Base-by-base conservation (phyloP, 805 yeast species). In the Starmerella etchellsii region DNA sequence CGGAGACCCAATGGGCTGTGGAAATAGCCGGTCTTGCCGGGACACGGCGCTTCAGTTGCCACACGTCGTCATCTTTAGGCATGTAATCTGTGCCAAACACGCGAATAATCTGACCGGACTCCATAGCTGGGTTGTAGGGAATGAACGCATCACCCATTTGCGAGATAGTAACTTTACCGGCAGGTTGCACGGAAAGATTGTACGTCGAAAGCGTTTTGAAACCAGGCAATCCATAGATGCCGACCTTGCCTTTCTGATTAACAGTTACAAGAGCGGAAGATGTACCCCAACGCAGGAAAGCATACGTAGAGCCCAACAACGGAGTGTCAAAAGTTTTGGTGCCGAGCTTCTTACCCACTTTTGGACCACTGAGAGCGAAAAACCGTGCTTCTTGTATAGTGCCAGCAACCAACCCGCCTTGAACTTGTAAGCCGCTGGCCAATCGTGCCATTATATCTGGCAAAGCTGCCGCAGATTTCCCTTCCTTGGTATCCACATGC, bases 1-100 rank as follows among this genome's bases (percentile, higher is more conserved):
- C 95, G 49, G 78, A 74, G 6, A 91, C 82, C 91, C 95, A 81
- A 58, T 79, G 88, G 33, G 81, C 65, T 0, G 91, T 72, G 28
- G 84, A 74, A 6, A 82, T 74, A 4, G 73, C 68, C 2, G 98
- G 99, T 36, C 97, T 68, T 25, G 74, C 71, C 2, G 95, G 93
- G 5, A 70, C 62, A 34, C 80, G 67, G 46, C 74, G 71, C 21
- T 73, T 78, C 20, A 48, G 42, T 53, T 81, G 79, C 62, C 78
- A 87, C 27, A 91, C 61, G 1, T 68, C 61, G 57, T 82, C 59
- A 20, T 52, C 52, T n/a, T 50, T 55, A 8, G 48, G 53, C 34
- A 39, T 38, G 29, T 46, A 44, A 18, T 70, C 69, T 18, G 59
- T 54, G 2, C 75, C 74, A 56, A 71, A 62, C 1, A 75, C 61